Conservation (phyloP, 345 rosid genomes). For the Populus euphratica region DNA sequence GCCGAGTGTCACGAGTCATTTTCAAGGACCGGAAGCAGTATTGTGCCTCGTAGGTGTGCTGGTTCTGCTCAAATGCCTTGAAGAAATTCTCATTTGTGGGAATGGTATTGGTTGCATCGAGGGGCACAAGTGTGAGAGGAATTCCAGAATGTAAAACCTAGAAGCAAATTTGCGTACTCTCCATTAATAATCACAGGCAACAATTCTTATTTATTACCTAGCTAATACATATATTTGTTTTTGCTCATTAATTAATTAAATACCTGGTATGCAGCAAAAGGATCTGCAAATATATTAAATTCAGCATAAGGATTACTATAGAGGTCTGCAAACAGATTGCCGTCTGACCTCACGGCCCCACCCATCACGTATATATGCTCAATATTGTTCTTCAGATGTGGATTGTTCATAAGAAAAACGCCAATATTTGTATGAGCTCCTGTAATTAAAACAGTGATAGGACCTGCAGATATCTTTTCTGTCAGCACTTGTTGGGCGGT, state of each 20-base stretch:
- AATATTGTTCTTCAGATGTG: constrained; percentile 64
- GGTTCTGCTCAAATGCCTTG: constrained; percentile 50
- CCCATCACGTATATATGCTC: constrained; percentile 83
- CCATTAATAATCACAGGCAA: too few species aligned
- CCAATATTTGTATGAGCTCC: constrained; percentile 82
- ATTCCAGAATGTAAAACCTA: constrained; percentile 91
- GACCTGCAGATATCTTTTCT: constrained; percentile 71
- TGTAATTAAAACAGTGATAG: constrained; percentile 44
- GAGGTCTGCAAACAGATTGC: constrained; percentile 67
- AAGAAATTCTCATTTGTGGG: constrained; percentile 57
- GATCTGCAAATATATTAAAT: constrained; percentile 79
- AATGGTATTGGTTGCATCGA: constrained; percentile 92
- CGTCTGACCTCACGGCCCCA: constrained; percentile 68
- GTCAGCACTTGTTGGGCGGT: constrained; percentile 76
- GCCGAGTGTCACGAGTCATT: constrained; percentile 72
- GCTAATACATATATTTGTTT: too few species aligned
- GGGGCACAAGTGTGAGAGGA: constrained; percentile 71
- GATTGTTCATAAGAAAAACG: constrained; percentile 72
- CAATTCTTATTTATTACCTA: too few species aligned
- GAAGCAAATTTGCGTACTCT: too few species aligned
- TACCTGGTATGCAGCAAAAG: constrained; percentile 90
- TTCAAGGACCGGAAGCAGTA: constrained; percentile 71
- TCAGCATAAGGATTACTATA: constrained; percentile 78
- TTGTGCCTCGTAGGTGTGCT: constrained; percentile 69
- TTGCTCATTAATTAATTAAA: neutral